Conservation (phyloP, 2,329 filamentous ascomycete species). For the Trichoderma sp. region DNA sequence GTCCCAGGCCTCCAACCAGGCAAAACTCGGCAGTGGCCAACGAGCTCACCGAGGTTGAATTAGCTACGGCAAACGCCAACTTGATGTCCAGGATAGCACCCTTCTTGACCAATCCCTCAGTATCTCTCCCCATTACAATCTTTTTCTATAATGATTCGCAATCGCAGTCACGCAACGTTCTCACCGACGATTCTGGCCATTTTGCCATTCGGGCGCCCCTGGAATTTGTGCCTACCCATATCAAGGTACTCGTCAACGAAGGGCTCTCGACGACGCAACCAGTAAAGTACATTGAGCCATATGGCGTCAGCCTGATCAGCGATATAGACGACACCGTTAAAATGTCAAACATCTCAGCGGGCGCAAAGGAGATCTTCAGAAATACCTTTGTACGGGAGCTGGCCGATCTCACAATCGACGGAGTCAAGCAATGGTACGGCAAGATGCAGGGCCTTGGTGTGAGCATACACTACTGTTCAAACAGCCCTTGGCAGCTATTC, state of each 20-base stretch:
- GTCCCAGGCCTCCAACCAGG: constrained; percentile 45
- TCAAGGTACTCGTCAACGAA: constrained; percentile 84
- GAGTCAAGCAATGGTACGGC: constrained; percentile 88
- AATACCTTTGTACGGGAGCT: constrained; percentile 93
- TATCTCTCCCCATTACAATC: constrained; percentile 77
- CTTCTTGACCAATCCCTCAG: constrained; percentile 83
- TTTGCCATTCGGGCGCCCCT: constrained; percentile 79
- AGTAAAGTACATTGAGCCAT: constrained; percentile 73
- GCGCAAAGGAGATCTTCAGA: constrained; percentile 90
- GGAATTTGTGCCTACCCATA: constrained; percentile 87
- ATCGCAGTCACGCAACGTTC: constrained; percentile 81
- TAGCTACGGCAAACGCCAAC: constrained; percentile 78
- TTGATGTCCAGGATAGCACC: constrained; percentile 85
- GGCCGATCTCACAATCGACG: constrained; percentile 76
- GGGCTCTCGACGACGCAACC: constrained; percentile 78
- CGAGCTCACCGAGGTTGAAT: constrained; percentile 74
- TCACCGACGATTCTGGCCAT: constrained; percentile 86
- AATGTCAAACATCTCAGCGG: constrained; percentile 83
- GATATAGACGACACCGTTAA: constrained; percentile 99
- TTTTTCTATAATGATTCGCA: constrained; percentile 91
- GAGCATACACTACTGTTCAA: constrained; percentile 95
- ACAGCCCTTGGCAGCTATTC: constrained; percentile 97
- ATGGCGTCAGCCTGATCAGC: constrained; percentile 88
- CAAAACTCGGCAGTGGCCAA: constrained; percentile 42
- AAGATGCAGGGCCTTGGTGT: constrained; percentile 78